phyloP scores from a whole-genome alignment of 2,329 filamentous ascomycete species.

The Trichoderma asperellum region DNA sequence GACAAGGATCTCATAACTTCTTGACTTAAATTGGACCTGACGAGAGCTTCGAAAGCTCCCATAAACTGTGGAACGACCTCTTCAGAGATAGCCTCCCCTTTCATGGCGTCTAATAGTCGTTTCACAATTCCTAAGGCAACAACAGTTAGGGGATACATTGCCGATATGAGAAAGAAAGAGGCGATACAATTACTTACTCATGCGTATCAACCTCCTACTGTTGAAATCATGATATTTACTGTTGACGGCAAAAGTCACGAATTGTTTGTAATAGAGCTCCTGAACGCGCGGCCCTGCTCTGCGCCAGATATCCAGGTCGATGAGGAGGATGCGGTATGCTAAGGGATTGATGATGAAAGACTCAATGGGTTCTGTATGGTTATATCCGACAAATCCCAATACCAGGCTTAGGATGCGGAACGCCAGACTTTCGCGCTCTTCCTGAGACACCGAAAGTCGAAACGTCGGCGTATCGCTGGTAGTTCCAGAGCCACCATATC shows the following conservation, averaged over 20 bases:
- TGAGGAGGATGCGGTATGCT: conserved; percentile 87
- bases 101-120: conserved; percentile 84
- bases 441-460: conserved; percentile 52
- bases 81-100: conserved; percentile 75
- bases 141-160: conserved; percentile 23
- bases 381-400: conserved; percentile 86
- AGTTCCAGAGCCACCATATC: conserved; percentile 48
- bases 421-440: conserved; percentile 59
- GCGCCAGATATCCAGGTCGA: conserved; percentile 93
- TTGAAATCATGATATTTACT: conserved; percentile 96
- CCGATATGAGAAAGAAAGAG: not conserved
- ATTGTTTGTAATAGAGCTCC: conserved; percentile 90
- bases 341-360: conserved; percentile 96
- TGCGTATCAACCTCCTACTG: conserved; percentile 79
- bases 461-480: conserved; percentile 39
- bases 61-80: conserved; percentile 78
- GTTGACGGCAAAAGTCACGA: conserved; percentile 81
- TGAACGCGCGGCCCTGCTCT: conserved; percentile 76
- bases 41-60: conserved; percentile 74
- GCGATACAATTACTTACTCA: conserved; percentile 66
- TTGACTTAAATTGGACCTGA: conserved; percentile 79
- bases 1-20: conserved; percentile 86
- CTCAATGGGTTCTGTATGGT: conserved; percentile 75
- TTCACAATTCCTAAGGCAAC: conserved; percentile 75
- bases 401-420: conserved; percentile 74